These are phyloP conservation scores for Penicillium sp. DNA, from an alignment of 2,329 filamentous ascomycete species.

Conservation along the genomic window DNA sequence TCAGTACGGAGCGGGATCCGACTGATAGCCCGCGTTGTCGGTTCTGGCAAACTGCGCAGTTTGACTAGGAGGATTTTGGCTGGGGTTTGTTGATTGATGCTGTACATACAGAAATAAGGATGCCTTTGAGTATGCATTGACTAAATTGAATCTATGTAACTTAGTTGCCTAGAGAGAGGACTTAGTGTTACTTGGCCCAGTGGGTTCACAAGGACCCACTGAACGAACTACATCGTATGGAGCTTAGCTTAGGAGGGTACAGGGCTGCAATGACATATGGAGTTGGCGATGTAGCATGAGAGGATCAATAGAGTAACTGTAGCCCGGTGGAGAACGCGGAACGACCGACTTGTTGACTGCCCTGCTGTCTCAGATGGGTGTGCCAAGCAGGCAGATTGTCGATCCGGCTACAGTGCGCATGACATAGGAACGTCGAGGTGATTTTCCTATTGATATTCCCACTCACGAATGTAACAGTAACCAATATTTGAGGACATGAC, in stretches of 20 bases:
- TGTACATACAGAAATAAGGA: background rate
- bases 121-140: background rate
- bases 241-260: background rate
- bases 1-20: constrained; percentile 47
- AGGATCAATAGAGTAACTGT: background rate
- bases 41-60: constrained; percentile 57
- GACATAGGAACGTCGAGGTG: background rate
- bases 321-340: background rate
- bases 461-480: background rate
- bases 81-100: background rate
- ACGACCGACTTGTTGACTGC: background rate
- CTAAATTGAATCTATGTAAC: background rate
- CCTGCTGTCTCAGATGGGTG: background rate
- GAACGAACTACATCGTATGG: background rate
- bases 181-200: background rate
- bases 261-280: background rate
- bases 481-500: too few species aligned
- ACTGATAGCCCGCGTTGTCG: constrained; percentile 52
- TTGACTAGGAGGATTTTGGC: constrained; percentile 16
- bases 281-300: background rate
- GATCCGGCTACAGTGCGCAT: background rate
- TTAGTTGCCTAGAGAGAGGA: too few species aligned
- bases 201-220: background rate
- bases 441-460: background rate
- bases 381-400: too few species aligned